Base-by-base conservation (phyloP, 495 filamentous ascomycete species). In the Aspergillus nidulans region DNA sequence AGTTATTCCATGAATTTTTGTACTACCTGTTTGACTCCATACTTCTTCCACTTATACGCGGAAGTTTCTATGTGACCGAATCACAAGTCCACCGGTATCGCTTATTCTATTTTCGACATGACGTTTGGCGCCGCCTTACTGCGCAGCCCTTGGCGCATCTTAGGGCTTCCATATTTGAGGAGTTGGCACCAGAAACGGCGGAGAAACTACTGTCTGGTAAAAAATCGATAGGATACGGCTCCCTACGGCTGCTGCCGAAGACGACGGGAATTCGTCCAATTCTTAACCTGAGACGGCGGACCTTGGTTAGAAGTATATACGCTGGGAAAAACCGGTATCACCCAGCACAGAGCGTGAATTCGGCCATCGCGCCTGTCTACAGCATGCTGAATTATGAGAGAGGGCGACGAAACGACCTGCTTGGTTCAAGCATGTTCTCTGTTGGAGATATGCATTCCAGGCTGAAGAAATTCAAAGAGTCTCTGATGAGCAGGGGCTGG, bases 11-110 rank as follows among this genome's bases (percentile, higher is more conserved):
- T 44, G 94, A 98, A 63, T 85, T 97, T 51, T 57, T 97, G 0
- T 97, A 96, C 70, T 98, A 91, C 68, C 56, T 95, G 2, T 92
- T 97, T 58, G 92, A 98, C 61, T 95, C 91, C 0, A 75, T 97
- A 24, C 61, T 98, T 16, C 89, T 97, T 56, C 94, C 94, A 6
- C 80, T 97, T 1, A 80, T 98, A 46, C 85, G 90, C 15, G 80
- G 81, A 19, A 89, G 94, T 62, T 98, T 98, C 59, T 90, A 98
- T 60, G 89, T 97, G 21, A 98, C 94, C 1, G 94, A 98, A 67
- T 92, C 90, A 1, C 89, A 84, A 58, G 72, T 77, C 6, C 85
- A 97, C 62, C 79, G 83, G 21, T 90, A 95, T 62, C 84, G 84
- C 6, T 72, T 97, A 0, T 96, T 96, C 69, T 98, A 89, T 72